Evolutionary conservation across 805 yeast genomes (phyloP), one percentile per base, ranked within the genome.

Genomic region (Brettanomyces anomalus): DNA sequence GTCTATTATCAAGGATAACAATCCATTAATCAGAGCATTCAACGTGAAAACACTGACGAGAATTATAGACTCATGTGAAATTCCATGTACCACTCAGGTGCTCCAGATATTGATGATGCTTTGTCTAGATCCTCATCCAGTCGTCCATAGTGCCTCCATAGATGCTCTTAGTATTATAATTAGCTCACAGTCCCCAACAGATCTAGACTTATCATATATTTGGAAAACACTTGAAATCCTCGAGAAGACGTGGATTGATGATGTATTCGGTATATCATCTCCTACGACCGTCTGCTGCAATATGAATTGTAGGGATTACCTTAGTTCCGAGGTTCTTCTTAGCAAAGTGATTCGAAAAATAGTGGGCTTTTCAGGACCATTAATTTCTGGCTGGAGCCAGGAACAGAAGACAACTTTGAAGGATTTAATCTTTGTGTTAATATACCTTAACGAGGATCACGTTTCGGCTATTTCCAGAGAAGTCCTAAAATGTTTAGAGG

Each of bases 121-220:
- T 24, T 58, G 80, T 4, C 64, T 64, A 17, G 97, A 90, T 59
- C 89, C 96, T 0, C 90, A 89, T 56, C 96, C 96, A 0, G 65
- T 76, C 1, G 88, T 93, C 15, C 89, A 85, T 56, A 71, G 76
- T 43, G 81, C 88, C 71, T 70, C 90, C 1, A 57, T 88, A 50
- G 73, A 72, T 38, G 74, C 93, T 0, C 56, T 83, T 36, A 60
- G 74, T 3, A 62, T 72, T 1, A 58, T 84, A 11, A 65, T 88
- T 26, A 77, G 76, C 33, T 75, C 72, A 30, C 78, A 80, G 40
- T 46, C 58, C 1, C 60, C 61, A 47, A 45, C 56, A 15, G 62
- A 56, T 30, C 43, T 57, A 14, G 47, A 48, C 8, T 48, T 51
- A 11, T 43, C 41, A 5, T 62, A 70, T 13, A 68, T 80, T 1